phyloP scores from a whole-genome alignment of 1,139 yeast genomes.

The Starmera stellimalicola region DNA sequence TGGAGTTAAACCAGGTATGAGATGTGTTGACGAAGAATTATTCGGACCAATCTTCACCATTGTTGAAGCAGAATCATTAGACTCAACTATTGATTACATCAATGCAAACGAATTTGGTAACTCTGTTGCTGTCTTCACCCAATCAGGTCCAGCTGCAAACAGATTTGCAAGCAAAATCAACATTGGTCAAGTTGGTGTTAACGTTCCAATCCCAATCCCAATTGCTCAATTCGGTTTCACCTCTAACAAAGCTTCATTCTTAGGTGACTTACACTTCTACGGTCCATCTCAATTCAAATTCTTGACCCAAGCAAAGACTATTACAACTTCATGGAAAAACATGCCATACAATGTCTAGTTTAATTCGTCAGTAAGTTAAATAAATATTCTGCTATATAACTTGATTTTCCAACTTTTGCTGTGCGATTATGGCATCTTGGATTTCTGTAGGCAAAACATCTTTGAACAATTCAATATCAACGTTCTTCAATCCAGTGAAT shows the following conservation, averaged over 20 bases:
- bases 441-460: constrained; percentile 49
- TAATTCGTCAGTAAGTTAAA: background rate
- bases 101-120: constrained; percentile 21
- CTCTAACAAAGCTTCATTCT: constrained; percentile 21
- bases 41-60: constrained; percentile 21
- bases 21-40: constrained; percentile 23
- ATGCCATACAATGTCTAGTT: background rate
- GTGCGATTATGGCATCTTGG: constrained; percentile 53
- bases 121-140: constrained; percentile 20
- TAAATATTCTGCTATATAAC: background rate
- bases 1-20: constrained; percentile 19
- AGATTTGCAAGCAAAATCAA: constrained; percentile 16
- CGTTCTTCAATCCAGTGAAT: constrained; percentile 54
- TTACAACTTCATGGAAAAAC: constrained; percentile 19
- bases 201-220: constrained; percentile 20
- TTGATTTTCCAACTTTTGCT: constrained; percentile 43
- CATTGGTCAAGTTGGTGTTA: constrained; percentile 20
- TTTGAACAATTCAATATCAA: constrained; percentile 49
- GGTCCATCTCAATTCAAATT: constrained; percentile 21
- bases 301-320: constrained; percentile 20
- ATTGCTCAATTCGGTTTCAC: constrained; percentile 21
- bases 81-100: constrained; percentile 19
- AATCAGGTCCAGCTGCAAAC: constrained; percentile 19
- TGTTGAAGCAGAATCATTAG: constrained; percentile 18
- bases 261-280: constrained; percentile 21